A percentile compares a stretch with the other conserved stretches of the same genome.
These are phyloP conservation scores for Saccharomycopsis microspora DNA, from an alignment of 805 yeast species.

Conservation along the genomic window DNA sequence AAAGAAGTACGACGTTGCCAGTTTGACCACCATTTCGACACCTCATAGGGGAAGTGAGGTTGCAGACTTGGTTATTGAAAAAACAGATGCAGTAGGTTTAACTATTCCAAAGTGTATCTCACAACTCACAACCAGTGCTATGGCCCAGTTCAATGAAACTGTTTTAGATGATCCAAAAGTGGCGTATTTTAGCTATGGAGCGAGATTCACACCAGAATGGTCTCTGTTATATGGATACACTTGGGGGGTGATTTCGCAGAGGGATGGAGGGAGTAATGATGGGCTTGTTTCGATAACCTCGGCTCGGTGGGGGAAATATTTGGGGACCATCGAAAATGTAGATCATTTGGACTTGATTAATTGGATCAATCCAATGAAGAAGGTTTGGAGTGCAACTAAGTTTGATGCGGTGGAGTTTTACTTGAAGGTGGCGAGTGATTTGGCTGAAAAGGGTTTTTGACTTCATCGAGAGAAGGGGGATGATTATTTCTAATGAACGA, in stretches of 20 bases:
- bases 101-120: constrained; percentile 34
- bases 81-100: neutral
- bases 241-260: constrained; percentile 45
- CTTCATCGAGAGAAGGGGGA: neutral
- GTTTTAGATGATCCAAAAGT: constrained; percentile 50
- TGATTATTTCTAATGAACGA: neutral
- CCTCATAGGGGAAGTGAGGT: constrained; percentile 84
- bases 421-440: constrained; percentile 50
- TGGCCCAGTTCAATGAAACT: constrained; percentile 40
- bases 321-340: constrained; percentile 66
- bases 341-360: constrained; percentile 85
- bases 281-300: constrained; percentile 77
- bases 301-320: constrained; percentile 73
- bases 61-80: constrained; percentile 53
- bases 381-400: constrained; percentile 26
- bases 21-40: constrained; percentile 76
- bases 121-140: constrained; percentile 50
- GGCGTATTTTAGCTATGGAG: constrained; percentile 75
- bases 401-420: constrained; percentile 64
- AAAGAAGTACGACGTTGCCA: constrained; percentile 44
- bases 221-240: constrained; percentile 49
- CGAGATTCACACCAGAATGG: constrained; percentile 53
- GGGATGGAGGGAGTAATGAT: constrained; percentile 51
- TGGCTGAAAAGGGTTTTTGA: constrained; percentile 48
- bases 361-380: constrained; percentile 53